Base-by-base conservation (phyloP, 1,284 basidiomycete genomes). In the Sporisorium graminicola region DNA sequence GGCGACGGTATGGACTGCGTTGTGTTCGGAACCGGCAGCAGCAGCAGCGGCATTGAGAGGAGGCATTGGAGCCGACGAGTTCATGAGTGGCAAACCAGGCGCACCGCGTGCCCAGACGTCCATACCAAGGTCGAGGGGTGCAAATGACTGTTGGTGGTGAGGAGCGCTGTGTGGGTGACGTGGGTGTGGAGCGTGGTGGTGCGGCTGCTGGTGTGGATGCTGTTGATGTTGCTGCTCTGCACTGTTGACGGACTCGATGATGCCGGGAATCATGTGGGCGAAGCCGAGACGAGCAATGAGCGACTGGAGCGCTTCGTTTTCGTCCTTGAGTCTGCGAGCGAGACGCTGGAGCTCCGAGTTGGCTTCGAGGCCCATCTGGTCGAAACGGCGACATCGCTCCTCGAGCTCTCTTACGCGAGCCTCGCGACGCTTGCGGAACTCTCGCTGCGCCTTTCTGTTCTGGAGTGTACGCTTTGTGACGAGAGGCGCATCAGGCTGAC, bases 331-430 rank as follows among this genome's bases (percentile, higher is more conserved):
- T 9, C 70, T 61, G 42, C 66, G 62, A 27, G 81, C 79, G 0
- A 80, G 68, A 42, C 67, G 76, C 60, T 82, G 81, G 22, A 82
- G 72, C 59, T 81, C 80, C 14, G 67, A 44, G 63, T 82, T 82
- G 73, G 81, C 80, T 60, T 82, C 81, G 33, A 82, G 61, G 46
- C 81, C 80, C 76, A 82, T 80, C 68, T 82, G 76, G 42, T 82
- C 80, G 60, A 79, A 82, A 20, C 81, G 73, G 31, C 81, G 66
- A 60, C 78, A 80, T 65, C 79, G 65, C 58, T 81, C 81, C 55
- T 82, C 81, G 51, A 82, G 72, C 44, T 82, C 81, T 44, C 71
- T 67, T 1, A 82, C 80, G 24, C 81, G 71, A 24, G 81, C 80
- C 65, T 82, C 81, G 26, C 81, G 65, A 47, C 81, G 66, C 75